A percentile compares a stretch with the other conserved stretches of the same genome.
These are phyloP conservation scores for Debaryomycetaceae sp. DNA, from an alignment of 1,139 yeast species.

Conservation along the genomic window DNA sequence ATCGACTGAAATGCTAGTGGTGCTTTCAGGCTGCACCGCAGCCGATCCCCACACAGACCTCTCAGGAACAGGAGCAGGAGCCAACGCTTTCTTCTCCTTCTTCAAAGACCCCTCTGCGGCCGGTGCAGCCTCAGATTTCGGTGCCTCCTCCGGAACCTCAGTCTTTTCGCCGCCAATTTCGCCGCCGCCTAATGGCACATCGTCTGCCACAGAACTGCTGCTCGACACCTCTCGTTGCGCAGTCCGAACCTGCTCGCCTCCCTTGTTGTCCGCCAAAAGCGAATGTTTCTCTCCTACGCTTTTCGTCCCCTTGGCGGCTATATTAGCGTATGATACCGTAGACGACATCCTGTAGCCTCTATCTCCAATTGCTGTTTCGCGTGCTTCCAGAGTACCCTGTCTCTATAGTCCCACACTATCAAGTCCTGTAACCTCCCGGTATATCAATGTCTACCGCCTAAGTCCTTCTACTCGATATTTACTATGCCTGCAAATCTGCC, in stretches of 20 bases:
- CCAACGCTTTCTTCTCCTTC: constrained; percentile 43
- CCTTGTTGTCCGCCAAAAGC: constrained; percentile 1
- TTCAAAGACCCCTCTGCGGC: constrained; percentile 10
- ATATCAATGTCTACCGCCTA: background rate
- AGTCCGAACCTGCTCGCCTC: constrained; percentile 3
- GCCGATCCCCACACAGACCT: constrained; percentile 67
- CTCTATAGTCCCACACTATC: background rate
- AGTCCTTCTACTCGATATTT: background rate
- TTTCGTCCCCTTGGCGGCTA: constrained; percentile 34
- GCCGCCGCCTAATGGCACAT: background rate
- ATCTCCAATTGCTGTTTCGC: background rate
- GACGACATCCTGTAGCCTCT: constrained; percentile 6
- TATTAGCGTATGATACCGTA: constrained; percentile 33
- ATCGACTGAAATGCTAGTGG: constrained; percentile 31
- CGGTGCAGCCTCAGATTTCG: constrained; percentile 7
- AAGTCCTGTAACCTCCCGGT: background rate
- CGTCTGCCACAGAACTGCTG: background rate
- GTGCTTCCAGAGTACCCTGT: background rate
- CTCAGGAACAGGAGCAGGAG: constrained; percentile 77
- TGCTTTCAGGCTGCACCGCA: constrained; percentile 24
- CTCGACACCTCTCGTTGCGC: constrained; percentile 2
- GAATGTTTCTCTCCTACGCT: constrained; percentile 2
- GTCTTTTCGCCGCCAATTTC: constrained; percentile 3
- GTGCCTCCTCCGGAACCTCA: constrained; percentile 4
- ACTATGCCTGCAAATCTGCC: background rate